Evolutionary conservation across 108 stramenopile genomes (phyloP).

Genomic region (Skeletonema costatum): DNA sequence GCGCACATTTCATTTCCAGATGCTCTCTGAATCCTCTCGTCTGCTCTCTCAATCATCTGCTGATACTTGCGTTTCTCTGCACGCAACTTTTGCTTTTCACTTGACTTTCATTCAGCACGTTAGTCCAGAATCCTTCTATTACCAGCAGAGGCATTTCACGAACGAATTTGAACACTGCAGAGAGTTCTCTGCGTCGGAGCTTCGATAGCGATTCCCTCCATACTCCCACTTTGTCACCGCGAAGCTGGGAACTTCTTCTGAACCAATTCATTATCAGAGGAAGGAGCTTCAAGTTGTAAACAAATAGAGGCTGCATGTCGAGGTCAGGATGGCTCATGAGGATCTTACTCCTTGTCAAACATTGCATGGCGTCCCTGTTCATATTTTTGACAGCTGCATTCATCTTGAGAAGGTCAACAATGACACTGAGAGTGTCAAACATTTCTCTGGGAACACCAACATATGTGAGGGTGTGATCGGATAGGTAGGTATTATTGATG

Average conservation of each 20-base stretch:
- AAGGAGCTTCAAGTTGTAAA: neutral
- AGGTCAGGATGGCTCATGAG: neutral
- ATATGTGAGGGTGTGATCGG: constrained; percentile 3
- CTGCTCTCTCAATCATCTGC: too few relatives aligned
- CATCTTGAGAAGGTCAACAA: neutral
- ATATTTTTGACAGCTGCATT: neutral
- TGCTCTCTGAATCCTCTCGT: too few relatives aligned
- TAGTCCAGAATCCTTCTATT: too few relatives aligned
- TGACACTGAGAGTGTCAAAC: too few relatives aligned
- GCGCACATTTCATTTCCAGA: too few relatives aligned
- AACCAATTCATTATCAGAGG: neutral
- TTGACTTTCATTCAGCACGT: too few relatives aligned
- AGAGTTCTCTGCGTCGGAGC: neutral
- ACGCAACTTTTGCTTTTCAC: too few relatives aligned
- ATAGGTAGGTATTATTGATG: constrained; percentile 11
- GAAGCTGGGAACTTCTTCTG: neutral
- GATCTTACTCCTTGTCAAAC: neutral
- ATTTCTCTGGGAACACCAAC: neutral
- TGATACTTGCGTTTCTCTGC: too few relatives aligned
- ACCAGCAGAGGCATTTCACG: constrained; percentile 5
- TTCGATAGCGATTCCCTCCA: too few relatives aligned
- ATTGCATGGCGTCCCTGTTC: too few relatives aligned
- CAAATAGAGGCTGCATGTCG: constrained; percentile 5
- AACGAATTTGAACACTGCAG: constrained; percentile 12
- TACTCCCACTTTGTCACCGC: too few relatives aligned